Evolutionary conservation across 2,329 filamentous ascomycete species (phyloP).

Genomic region (Beauveria varroae): DNA sequence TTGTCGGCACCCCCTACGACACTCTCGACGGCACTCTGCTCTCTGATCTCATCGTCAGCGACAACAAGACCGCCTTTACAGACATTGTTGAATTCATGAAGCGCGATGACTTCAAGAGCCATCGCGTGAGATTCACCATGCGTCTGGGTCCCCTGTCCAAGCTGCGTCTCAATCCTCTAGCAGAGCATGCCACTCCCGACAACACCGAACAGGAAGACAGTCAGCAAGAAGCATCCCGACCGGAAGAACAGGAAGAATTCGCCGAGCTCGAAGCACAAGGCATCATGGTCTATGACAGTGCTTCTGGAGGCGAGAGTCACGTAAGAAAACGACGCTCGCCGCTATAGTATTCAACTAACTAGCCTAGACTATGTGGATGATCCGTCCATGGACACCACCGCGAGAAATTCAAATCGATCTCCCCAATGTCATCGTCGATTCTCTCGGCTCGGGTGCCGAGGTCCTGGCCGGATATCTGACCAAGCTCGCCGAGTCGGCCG

Average conservation of each 20-base stretch:
- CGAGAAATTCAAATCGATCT: conserved; percentile 95
- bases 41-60: conserved; percentile 68
- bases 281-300: conserved; percentile 93
- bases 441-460: conserved; percentile 88
- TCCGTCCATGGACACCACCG: conserved; percentile 80
- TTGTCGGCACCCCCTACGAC: conserved; percentile 72
- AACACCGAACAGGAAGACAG: conserved; percentile 32
- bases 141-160: conserved; percentile 62
- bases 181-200: conserved; percentile 31
- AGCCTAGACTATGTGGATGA: conserved; percentile 95
- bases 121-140: conserved; percentile 76
- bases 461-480: conserved; percentile 92
- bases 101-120: conserved; percentile 86
- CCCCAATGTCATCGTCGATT: conserved; percentile 81
- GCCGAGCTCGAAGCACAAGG: conserved; percentile 90
- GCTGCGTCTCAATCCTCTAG: conserved; percentile 41
- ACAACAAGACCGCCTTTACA: conserved; percentile 71
- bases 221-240: conserved; percentile 16
- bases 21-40: conserved; percentile 70
- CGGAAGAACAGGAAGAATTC: conserved; percentile 25
- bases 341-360: conserved; percentile 16
- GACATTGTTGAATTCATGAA: conserved; percentile 84
- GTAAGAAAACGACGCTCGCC: conserved; percentile 45
- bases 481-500: conserved; percentile 73
- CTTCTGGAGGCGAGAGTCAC: conserved; percentile 81